phyloP scores from a whole-genome alignment of 768 basidiomycete genomes.

The Boletales sp. region DNA sequence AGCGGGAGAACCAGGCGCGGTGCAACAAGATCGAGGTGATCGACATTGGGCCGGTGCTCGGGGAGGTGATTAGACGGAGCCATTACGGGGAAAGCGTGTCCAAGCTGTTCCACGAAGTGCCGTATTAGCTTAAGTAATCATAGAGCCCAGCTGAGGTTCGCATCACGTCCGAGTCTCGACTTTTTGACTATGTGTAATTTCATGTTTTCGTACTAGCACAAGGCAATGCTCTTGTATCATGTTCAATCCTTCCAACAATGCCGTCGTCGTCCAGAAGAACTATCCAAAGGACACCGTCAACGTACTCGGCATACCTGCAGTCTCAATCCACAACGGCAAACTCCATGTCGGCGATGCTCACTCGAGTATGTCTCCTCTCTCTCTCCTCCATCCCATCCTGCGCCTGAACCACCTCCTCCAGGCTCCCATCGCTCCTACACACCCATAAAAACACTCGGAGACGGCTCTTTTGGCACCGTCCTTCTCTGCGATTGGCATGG shows the following conservation, averaged over 20 bases:
- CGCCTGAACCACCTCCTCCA: slow-evolving; percentile 30
- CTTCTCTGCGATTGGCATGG: slow-evolving; percentile 99
- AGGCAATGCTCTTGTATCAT: slow-evolving; percentile 35
- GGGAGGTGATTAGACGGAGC: slow-evolving; percentile 92
- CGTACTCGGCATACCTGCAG: slow-evolving; percentile 73
- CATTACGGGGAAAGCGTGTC: slow-evolving; percentile 97
- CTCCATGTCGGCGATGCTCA: slow-evolving; percentile 72
- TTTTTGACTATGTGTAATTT: background rate
- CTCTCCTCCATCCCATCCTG: background rate
- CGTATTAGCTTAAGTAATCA: slow-evolving; percentile 56
- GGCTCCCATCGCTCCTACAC: slow-evolving; percentile 88
- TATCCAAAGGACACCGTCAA: slow-evolving; percentile 55
- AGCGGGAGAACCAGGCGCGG: slow-evolving; percentile 64
- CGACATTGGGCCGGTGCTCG: slow-evolving; percentile 91
- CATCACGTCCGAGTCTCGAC: too few species aligned
- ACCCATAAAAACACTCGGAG: slow-evolving; percentile 93
- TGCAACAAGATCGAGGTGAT: slow-evolving; percentile 88
- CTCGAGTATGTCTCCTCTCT: slow-evolving; percentile 51
- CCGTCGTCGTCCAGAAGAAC: slow-evolving; percentile 20
- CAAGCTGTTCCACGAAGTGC: slow-evolving; percentile 86
- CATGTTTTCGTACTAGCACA: slow-evolving; percentile 21
- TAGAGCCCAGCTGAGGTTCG: too few species aligned
- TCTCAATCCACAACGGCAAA: slow-evolving; percentile 63
- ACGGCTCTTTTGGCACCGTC: slow-evolving; percentile 98
- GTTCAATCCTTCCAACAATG: slow-evolving; percentile 33